Conservation (phyloP, 345 rosid genomes). For the Melastoma malabathricum region DNA sequence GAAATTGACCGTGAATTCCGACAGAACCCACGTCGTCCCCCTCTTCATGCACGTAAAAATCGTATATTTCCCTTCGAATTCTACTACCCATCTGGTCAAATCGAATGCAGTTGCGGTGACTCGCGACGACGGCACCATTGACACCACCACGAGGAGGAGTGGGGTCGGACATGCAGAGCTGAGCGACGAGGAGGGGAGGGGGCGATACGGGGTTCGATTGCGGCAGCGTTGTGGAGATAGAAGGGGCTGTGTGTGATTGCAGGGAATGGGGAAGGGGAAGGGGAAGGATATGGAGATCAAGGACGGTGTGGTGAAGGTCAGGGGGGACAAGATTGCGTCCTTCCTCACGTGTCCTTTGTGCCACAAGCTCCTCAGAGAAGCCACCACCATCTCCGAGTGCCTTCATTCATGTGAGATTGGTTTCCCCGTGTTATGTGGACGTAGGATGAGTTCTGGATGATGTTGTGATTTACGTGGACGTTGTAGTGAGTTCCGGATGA, state of each 20-base stretch:
- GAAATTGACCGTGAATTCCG: too few species aligned
- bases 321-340: slow-evolving; percentile 45
- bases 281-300: slow-evolving; percentile 19
- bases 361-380: slow-evolving; percentile 57
- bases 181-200: too few species aligned
- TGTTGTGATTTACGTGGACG: too few species aligned
- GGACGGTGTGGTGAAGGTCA: slow-evolving; percentile 52
- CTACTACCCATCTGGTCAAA: not conserved
- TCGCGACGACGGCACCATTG: not conserved
- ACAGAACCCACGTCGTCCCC: slow-evolving; percentile 3
- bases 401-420: slow-evolving; percentile 77
- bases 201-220: too few species aligned
- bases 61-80: slow-evolving; percentile 2
- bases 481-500: too few species aligned
- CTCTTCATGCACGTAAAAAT: slow-evolving; percentile 2
- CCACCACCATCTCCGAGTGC: slow-evolving; percentile 88
- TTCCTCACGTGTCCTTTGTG: slow-evolving; percentile 86
- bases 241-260: not conserved
- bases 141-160: too few species aligned
- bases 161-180: too few species aligned
- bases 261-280: not conserved
- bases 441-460: too few species aligned
- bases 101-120: not conserved
- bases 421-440: too few species aligned
- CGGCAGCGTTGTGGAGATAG: too few species aligned